A percentile compares a stretch with the other conserved stretches of the same genome.
Evolutionary conservation across 805 yeast species (phyloP).

Genomic region (Yamadazyma akitaensis): DNA sequence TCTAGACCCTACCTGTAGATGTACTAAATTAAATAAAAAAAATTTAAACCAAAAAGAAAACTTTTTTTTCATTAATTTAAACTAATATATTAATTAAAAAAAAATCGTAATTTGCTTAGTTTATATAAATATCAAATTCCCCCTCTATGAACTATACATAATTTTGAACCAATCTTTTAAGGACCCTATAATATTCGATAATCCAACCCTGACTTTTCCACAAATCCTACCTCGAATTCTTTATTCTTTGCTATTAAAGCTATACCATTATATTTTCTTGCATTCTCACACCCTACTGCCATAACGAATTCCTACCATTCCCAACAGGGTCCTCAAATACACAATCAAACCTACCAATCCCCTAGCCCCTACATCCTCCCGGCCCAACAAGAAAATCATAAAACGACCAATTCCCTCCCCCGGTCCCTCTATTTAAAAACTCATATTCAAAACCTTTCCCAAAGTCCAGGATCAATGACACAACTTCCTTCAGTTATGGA

Average conservation of each 20-base stretch:
- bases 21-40: not conserved
- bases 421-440: not conserved
- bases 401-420: not conserved
- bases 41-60: not conserved
- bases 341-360: not conserved
- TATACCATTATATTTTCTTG: no score
- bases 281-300: not conserved
- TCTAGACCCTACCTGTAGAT: not conserved
- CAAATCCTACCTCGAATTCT: not conserved
- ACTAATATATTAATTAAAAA: no score
- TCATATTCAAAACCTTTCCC: not conserved
- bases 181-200: no score
- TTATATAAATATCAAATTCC: no score
- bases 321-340: not conserved
- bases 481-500: slow-evolving; percentile 15
- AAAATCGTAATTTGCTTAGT: no score
- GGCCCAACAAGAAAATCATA: not conserved
- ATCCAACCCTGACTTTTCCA: not conserved
- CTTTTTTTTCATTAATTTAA: not conserved
- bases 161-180: no score
- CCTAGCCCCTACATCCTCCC: not conserved
- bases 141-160: no score
- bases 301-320: not conserved
- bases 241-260: not conserved
- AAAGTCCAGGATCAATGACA: slow-evolving; percentile 7